Evolutionary conservation across 2,329 filamentous ascomycete species (phyloP), one percentile per base, ranked within the genome.

Genomic region (Trichophyton rubrum): DNA sequence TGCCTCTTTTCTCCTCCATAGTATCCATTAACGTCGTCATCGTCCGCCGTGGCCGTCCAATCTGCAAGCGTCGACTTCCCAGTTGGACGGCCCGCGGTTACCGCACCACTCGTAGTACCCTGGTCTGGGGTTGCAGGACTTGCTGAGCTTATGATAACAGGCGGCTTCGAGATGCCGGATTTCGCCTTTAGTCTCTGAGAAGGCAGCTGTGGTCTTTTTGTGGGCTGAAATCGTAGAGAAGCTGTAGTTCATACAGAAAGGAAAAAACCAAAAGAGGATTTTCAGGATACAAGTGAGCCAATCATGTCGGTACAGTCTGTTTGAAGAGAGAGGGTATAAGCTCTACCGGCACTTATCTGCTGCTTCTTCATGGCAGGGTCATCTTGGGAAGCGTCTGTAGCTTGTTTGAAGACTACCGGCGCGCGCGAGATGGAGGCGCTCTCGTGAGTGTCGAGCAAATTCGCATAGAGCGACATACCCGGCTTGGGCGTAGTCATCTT

Each of bases 161-260:
- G 62, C 49, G 76, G 67, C 67, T 80, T 83, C 53, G 79, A 77
- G 59, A 88, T 81, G 59, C 78, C 73, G 4, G 82, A 74, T 70
- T 90, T 92, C 41, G 79, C 69, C 68, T 84, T 85, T 47, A 80
- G 72, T 70, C 82, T 85, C 78, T 84, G 75, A 69, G 72, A 69
- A 73, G 82, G 70, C 76, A 86, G 67, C 68, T 90, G 84, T 24
- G 89, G 88, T 63, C 89, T 83, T 68, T 88, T 88, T 66, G 90
- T 90, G 58, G 90, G 90, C 72, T 95, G 89, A 77, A 95, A 95
- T 72, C 87, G 87, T 64, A 95, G 80, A 68, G 88, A 84, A 72
- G 82, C 79, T 82, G 73, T 61, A 64, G 22, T 62, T 58, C 27
- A 53, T 53, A 33, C 66, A 45, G 45, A 55, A 56, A 45, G 51